Conservation (phyloP, 805 yeast genomes). For the Candida schatavii region DNA sequence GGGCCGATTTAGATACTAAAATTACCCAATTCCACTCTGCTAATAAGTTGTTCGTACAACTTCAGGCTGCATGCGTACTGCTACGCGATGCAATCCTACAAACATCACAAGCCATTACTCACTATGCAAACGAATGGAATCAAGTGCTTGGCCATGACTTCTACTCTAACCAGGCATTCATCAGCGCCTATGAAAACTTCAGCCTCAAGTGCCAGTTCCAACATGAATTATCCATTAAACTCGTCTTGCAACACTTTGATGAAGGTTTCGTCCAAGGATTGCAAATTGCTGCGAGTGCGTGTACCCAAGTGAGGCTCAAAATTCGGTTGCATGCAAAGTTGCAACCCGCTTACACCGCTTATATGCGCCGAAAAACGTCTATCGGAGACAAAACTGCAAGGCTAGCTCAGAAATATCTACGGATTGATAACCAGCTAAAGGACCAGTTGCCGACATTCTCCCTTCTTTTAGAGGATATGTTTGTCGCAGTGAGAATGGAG, state of each 20-base stretch:
- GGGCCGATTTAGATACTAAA: neutral
- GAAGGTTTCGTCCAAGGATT: constrained; percentile 5
- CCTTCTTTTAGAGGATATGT: neutral
- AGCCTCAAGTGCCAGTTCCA: constrained; percentile 8
- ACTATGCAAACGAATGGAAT: constrained; percentile 9
- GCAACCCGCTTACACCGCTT: constrained; percentile 6
- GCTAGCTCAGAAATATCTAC: constrained; percentile 9
- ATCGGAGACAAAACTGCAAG: neutral
- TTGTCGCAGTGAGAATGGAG: no score
- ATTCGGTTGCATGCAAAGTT: constrained; percentile 6
- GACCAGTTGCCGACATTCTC: constrained; percentile 9
- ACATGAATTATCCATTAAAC: constrained; percentile 1
- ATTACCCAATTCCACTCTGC: neutral
- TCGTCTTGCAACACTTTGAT: constrained; percentile 5
- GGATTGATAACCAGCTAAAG: constrained; percentile 8
- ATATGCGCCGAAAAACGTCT: constrained; percentile 4
- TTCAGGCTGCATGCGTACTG: neutral
- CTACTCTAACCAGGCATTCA: neutral
- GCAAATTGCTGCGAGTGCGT: constrained; percentile 6
- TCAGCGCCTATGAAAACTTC: constrained; percentile 9
- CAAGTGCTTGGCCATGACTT: constrained; percentile 1
- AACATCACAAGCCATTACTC: constrained; percentile 5
- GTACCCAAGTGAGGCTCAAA: constrained; percentile 7
- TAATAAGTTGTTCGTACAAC: no score
- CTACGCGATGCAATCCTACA: neutral